Conservation (phyloP, 73 alveolate species). For the Paramecium sonneborni region DNA sequence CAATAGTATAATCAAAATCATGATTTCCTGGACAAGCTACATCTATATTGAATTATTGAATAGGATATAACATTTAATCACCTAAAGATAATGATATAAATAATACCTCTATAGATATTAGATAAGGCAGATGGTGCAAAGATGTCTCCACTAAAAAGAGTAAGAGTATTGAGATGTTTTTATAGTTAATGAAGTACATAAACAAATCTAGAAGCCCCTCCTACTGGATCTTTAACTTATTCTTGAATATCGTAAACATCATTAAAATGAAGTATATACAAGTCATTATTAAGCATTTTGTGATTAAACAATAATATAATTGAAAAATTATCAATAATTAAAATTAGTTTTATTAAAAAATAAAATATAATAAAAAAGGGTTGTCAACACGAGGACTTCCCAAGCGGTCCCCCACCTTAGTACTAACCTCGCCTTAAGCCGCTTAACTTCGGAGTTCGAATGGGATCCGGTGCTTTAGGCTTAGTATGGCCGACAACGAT, state of each 20-base stretch:
- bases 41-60: conserved; percentile 72
- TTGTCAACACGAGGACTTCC: conserved; percentile 97
- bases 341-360: not conserved
- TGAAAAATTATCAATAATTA: not conserved
- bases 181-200: conserved; percentile 54
- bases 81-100: conserved; percentile 47
- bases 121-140: conserved; percentile 83
- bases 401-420: conserved; percentile 99
- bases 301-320: too few species aligned
- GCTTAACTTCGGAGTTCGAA: conserved; percentile 99
- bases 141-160: conserved; percentile 85
- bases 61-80: conserved; percentile 77
- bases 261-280: conserved; percentile 25
- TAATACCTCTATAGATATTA: conserved; percentile 46
- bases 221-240: conserved; percentile 68
- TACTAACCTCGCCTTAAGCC: conserved; percentile 99
- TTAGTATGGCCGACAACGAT: conserved; percentile 98
- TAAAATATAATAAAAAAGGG: conserved; percentile 72
- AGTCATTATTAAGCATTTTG: not conserved
- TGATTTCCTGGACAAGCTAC: conserved; percentile 72
- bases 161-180: conserved; percentile 44
- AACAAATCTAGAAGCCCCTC: conserved; percentile 80
- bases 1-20: conserved; percentile 17
- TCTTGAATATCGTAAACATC: conserved; percentile 33
- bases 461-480: conserved; percentile 99